Conservation (phyloP, 2,329 filamentous ascomycete species). For the Alternaria brassicicola region DNA sequence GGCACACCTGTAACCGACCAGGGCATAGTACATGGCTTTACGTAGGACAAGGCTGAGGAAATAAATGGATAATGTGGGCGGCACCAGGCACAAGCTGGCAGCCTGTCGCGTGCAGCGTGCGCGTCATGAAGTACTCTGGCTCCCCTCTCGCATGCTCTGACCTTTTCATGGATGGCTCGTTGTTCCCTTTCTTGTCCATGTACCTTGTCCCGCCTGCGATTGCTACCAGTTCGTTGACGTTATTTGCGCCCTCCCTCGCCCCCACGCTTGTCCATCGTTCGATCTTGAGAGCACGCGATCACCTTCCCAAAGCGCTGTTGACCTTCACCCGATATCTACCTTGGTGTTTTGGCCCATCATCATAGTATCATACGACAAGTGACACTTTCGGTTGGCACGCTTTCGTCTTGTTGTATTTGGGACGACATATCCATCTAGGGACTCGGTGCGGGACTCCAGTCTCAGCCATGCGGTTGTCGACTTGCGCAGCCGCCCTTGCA, state of each 20-base stretch:
- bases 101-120: conserved; percentile 7
- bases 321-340: background rate
- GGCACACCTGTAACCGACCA: background rate
- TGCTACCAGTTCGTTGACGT: background rate
- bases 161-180: background rate
- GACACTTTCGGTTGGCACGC: background rate
- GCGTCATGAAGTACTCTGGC: conserved; percentile 5
- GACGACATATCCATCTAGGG: background rate
- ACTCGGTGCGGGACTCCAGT: background rate
- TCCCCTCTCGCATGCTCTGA: conserved; percentile 1
- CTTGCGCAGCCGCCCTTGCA: conserved; percentile 28
- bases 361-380: background rate
- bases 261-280: conserved; percentile 2
- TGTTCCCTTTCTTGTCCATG: background rate
- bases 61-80: background rate
- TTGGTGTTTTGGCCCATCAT: background rate
- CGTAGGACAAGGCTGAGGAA: background rate
- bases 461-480: conserved; percentile 35
- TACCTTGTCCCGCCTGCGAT: background rate
- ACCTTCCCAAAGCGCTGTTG: conserved; percentile 4
- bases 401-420: background rate
- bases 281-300: conserved; percentile 12
- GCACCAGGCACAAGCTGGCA: conserved; percentile 2
- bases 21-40: background rate
- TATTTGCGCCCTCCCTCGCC: conserved; percentile 3